Conservation (phyloP, 23 red algal genomes). For the Agarophyton chilense region DNA sequence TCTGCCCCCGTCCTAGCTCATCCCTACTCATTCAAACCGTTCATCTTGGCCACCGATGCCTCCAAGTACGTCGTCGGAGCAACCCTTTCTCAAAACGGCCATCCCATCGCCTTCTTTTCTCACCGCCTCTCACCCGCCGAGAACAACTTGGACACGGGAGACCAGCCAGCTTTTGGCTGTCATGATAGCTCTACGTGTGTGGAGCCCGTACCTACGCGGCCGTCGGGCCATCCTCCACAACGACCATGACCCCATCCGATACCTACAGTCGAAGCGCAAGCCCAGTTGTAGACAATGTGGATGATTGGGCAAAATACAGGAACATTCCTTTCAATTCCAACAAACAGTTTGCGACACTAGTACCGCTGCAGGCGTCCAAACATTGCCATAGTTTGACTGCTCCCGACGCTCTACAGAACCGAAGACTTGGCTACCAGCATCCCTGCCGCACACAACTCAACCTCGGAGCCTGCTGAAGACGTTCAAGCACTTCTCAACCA, state of each 20-base stretch:
- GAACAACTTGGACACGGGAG: no score
- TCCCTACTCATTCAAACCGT: no score
- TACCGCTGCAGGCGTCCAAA: no score
- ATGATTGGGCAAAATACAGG: neutral
- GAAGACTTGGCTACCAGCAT: neutral
- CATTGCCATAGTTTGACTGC: no score
- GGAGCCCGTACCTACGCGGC: neutral
- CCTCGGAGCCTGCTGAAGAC: no score
- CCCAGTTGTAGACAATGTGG: neutral
- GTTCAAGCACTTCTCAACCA: no score
- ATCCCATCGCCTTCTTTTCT: no score
- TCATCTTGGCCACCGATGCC: no score
- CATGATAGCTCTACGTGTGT: constrained; percentile 27
- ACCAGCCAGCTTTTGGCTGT: neutral
- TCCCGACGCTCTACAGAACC: no score
- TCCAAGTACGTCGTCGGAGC: neutral
- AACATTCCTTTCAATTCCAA: neutral
- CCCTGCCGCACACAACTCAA: neutral
- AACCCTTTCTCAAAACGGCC: no score
- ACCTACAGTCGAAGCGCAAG: neutral
- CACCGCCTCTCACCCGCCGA: no score
- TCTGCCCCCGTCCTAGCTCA: no score
- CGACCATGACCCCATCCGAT: constrained; percentile 22
- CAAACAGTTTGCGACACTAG: neutral
- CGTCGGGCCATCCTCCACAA: neutral